These are phyloP conservation scores for Coemansia sp. DNA, from an alignment of 192 early-diverging fungal genomes.

Conservation along the genomic window DNA sequence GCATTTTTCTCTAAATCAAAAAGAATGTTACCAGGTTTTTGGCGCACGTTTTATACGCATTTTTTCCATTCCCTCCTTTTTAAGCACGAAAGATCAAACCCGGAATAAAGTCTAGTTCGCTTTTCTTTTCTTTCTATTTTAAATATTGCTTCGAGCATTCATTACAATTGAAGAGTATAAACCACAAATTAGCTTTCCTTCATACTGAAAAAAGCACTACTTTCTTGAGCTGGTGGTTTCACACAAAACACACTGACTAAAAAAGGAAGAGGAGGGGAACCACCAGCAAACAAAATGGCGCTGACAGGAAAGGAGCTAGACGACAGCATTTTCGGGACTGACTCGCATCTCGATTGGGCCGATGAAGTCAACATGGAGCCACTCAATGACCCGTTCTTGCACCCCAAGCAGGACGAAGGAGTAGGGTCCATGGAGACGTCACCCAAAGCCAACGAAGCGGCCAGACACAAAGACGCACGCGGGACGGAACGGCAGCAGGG, in stretches of 20 bases:
- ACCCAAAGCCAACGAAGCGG: constrained; percentile 11
- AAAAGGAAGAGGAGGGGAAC: neutral
- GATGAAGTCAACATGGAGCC: constrained; percentile 40
- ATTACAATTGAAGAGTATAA: too few relatives aligned
- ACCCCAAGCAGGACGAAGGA: constrained; percentile 12
- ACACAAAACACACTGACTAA: too few relatives aligned
- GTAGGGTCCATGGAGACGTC: constrained; percentile 15
- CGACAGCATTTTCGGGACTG: constrained; percentile 51
- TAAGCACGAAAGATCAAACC: too few relatives aligned
- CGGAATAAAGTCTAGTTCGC: too few relatives aligned
- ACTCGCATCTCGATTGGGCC: constrained; percentile 51
- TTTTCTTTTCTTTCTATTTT: too few relatives aligned
- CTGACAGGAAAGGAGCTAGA: constrained; percentile 42
- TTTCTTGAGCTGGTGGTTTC: constrained; percentile 6
- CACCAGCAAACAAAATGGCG: constrained; percentile 26
- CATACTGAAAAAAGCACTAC: neutral
- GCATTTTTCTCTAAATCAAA: too few relatives aligned
- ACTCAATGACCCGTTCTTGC: constrained; percentile 16
- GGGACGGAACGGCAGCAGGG: constrained; percentile 7
- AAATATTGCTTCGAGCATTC: too few relatives aligned
- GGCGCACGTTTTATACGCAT: too few relatives aligned
- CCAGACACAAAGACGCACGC: neutral
- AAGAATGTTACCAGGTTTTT: too few relatives aligned
- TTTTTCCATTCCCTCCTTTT: too few relatives aligned
- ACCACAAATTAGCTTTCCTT: too few relatives aligned